Conservation (phyloP, 306 rosid genomes). For the Cicer bijugum region DNA sequence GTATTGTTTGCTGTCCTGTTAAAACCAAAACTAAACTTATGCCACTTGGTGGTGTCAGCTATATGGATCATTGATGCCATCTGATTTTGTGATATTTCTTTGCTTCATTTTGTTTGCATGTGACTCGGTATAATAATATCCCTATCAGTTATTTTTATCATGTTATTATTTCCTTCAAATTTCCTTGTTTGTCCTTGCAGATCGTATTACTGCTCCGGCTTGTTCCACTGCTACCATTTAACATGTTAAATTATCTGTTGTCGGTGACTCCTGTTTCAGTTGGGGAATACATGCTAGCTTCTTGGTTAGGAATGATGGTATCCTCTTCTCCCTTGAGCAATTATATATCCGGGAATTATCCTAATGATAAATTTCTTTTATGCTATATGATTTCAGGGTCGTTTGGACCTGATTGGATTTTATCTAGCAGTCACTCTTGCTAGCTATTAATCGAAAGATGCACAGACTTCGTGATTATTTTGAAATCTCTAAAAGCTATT, state of each 20-base stretch:
- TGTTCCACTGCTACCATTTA: constrained; percentile 95
- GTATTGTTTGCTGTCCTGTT: constrained; percentile 21
- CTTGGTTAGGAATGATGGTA: constrained; percentile 99
- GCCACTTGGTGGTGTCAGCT: background rate
- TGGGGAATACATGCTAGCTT: constrained; percentile 85
- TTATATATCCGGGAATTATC: constrained; percentile 27
- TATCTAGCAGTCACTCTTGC: constrained; percentile 30
- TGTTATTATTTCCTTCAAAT: background rate
- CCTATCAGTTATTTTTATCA: constrained; percentile 20
- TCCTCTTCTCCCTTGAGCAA: constrained; percentile 46
- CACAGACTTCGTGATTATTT: constrained; percentile 1
- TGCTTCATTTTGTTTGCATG: background rate
- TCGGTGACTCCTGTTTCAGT: constrained; percentile 92
- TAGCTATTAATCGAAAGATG: background rate
- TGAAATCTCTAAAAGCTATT: background rate
- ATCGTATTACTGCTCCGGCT: constrained; percentile 90
- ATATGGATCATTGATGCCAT: background rate
- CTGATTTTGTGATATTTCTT: background rate
- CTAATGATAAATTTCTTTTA: constrained; percentile 23
- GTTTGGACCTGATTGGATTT: constrained; percentile 22
- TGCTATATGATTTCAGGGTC: constrained; percentile 21
- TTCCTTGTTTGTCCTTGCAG: constrained; percentile 52
- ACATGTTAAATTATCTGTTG: constrained; percentile 84
- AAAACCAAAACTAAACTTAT: constrained; percentile 5
- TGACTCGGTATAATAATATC: constrained; percentile 11